phyloP scores from a whole-genome alignment of 2,329 filamentous ascomycete species.

The Pseudocercospora fuligena region DNA sequence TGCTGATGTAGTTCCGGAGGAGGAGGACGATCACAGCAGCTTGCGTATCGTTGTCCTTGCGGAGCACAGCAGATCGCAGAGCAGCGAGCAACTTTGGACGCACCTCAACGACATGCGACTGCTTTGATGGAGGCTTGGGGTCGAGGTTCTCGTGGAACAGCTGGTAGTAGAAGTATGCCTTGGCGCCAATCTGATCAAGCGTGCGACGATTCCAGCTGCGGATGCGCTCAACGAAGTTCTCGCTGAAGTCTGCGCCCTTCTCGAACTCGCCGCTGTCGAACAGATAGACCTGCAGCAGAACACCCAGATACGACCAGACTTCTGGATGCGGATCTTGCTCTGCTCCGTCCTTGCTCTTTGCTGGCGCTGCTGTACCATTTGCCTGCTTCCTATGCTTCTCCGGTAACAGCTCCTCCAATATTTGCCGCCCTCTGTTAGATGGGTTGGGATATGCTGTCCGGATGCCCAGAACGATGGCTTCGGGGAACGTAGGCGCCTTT shows the following conservation, averaged over 20 bases:
- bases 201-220: conserved; percentile 91
- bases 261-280: conserved; percentile 84
- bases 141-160: conserved; percentile 91
- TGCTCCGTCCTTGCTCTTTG: conserved; percentile 29
- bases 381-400: conserved; percentile 27
- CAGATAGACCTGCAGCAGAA: conserved; percentile 67
- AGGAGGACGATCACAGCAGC: conserved; percentile 93
- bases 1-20: conserved; percentile 92
- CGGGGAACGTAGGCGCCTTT: conserved; percentile 64
- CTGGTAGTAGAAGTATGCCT: conserved; percentile 97
- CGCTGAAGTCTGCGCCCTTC: conserved; percentile 82
- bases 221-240: conserved; percentile 79
- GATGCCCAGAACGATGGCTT: conserved; percentile 40
- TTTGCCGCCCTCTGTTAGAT: conserved; percentile 37
- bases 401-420: conserved; percentile 41
- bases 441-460: conserved; percentile 41
- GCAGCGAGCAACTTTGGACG: conserved; percentile 85
- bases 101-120: conserved; percentile 84
- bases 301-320: conserved; percentile 45
- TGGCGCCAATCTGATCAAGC: conserved; percentile 88
- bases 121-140: conserved; percentile 84
- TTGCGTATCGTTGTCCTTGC: conserved; percentile 97
- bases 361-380: conserved; percentile 25
- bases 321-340: conserved; percentile 42
- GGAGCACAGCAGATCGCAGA: conserved; percentile 90